Evolutionary conservation across 1,139 yeast species (phyloP), one percentile per base, ranked within the genome.

Genomic region (Eremothecium gossypii): DNA sequence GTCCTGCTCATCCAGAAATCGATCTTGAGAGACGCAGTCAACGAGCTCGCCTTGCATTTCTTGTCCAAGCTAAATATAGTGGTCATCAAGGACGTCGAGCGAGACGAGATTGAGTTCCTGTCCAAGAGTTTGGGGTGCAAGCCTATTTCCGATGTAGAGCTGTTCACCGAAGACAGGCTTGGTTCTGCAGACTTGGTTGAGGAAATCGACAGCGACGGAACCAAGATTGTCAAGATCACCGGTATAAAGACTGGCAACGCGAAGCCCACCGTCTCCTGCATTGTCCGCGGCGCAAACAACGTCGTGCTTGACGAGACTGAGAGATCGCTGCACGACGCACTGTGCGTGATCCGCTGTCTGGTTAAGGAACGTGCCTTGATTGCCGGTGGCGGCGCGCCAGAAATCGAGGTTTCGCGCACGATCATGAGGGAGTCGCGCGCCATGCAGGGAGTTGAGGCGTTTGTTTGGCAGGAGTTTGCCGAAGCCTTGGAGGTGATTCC

Each of bases 351-450:
- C 45, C 80, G 97, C 63, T 91, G 98, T 69, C 71, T 91, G 45
- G 97, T 93, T 33, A 89, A 91, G 64, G 91, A 87, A 65, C 83
- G 78, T 61, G 97, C 96, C 2, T 71, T 91, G 58, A 86, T 91
- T 66, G 96, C 97, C 10, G 99, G 99, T 55, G 98, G 99, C 51
- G 98, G 98, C 53, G 97, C 98, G 5, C 96, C 98, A 38, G 99
- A 91, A 68, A 79, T 91, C 53, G 98, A 91, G 68, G 83, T 89
- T 11, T 81, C 97, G 5, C 78, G 95, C 56, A 77, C 78, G 23
- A 68, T 91, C 54, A 71, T 77, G 64, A 80, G 78, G 56, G 96
- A 89, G 65, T 74, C 96, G 14, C 76, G 82, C 48, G 69, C 77
- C 38, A 70, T 85, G 50, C 75, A 86, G 14, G 98, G 99, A 38